Evolutionary conservation across 257 asterid species (phyloP), one percentile per base, ranked within the genome.

Genomic region (Solanum commersonii): DNA sequence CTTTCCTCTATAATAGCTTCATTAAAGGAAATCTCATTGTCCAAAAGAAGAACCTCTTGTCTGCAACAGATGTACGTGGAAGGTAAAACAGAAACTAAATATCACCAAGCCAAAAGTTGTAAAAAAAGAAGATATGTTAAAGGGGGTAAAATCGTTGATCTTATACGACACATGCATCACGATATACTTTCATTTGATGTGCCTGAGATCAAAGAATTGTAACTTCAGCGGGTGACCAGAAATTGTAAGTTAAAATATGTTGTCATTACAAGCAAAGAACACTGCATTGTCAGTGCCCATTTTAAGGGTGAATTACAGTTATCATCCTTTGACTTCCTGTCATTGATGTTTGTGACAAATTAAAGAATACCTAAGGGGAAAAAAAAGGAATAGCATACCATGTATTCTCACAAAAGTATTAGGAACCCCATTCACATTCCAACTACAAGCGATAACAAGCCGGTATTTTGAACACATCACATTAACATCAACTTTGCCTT

Each of bases 1-100:
- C 98, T 92, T 92, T 97, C 99, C 92, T 97, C 98, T 90, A 97
- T 95, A 84, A 96, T 94, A 86, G 98, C 98, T 90, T 97, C 98
- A 73, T 97, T 97, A 91, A 95, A 97, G 87, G 98, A 83, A 88
- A 97, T 95, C 89, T 97, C 98, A 89, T 94, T 97, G 93, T 97
- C 99, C 92, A 96, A 90, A 86, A 95, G 91, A 89, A 96, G 29
- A 88, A 96, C 94, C 88, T 96, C 97, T 91, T 97, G 99, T 90
- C 99, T 96, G 96, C 91, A 90, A 71, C 83, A 79, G 84, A 84
- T 73, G 12, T 86, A 92, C 70, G n/a, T 40, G 29, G 60, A 88
- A 67, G 34, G 34, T 88, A 63, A 89, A 86, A 77, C 9, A 29
- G 84, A 79, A 42, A 79, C 84, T 27, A 79, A 78, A 29, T 42